Conservation (phyloP, 805 yeast genomes). For the Lipomyces kockii region DNA sequence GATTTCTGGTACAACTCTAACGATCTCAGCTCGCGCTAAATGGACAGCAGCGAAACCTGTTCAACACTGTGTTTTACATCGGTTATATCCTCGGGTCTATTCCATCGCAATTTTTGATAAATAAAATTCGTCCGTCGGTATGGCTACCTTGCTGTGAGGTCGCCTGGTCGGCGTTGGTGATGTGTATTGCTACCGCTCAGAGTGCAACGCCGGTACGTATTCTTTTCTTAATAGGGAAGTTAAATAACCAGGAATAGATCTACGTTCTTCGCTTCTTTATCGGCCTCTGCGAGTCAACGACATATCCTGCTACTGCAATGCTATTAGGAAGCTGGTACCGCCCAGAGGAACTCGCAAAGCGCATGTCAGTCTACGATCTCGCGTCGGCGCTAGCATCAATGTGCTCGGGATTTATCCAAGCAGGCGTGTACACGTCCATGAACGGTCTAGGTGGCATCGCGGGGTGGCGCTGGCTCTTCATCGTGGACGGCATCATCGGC, state of each 20-base stretch:
- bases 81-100: constrained; percentile 44
- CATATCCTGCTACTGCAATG: constrained; percentile 54
- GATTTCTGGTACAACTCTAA: neutral
- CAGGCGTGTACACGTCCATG: constrained; percentile 48
- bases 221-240: constrained; percentile 22
- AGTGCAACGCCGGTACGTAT: constrained; percentile 45
- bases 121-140: constrained; percentile 41
- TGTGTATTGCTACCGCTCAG: constrained; percentile 56
- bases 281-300: constrained; percentile 73
- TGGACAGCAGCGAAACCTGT: constrained; percentile 38
- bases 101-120: constrained; percentile 44
- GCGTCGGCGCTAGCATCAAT: constrained; percentile 50
- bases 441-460: constrained; percentile 38
- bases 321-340: constrained; percentile 60
- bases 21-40: constrained; percentile 27
- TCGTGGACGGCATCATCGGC: constrained; percentile 57
- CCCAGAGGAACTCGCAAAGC: constrained; percentile 56
- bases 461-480: constrained; percentile 49
- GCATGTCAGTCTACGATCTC: constrained; percentile 50
- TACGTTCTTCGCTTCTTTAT: constrained; percentile 67
- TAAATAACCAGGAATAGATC: constrained; percentile 43
- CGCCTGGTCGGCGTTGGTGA: constrained; percentile 69
- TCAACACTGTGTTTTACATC: constrained; percentile 37
- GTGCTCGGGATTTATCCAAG: constrained; percentile 57
- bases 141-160: constrained; percentile 61